A percentile compares a stretch with the other conserved stretches of the same genome.
Conservation (phyloP, 345 rosid genomes). For the Pelargonium nanum region DNA sequence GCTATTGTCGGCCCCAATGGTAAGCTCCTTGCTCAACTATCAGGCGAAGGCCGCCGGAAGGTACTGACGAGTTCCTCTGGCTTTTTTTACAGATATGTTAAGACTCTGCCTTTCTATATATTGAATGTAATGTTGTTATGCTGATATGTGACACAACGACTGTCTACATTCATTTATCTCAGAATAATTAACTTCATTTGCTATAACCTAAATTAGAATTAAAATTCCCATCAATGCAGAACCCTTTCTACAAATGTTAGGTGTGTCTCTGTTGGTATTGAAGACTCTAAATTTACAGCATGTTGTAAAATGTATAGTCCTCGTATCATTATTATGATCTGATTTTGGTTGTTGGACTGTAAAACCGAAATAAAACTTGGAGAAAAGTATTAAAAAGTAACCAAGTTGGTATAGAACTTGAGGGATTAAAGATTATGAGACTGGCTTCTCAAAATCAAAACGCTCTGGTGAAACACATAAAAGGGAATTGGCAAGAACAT, state of each 20-base stretch:
- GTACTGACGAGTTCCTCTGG: constrained; percentile 27
- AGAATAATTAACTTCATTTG: not conserved
- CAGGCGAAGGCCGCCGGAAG: constrained; percentile 86
- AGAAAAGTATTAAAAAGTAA: not conserved
- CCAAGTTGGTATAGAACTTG: not conserved
- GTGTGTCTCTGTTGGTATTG: not conserved
- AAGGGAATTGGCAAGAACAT: not conserved
- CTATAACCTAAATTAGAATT: not conserved
- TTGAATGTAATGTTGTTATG: not conserved
- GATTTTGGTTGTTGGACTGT: not conserved
- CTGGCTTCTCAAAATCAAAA: not conserved
- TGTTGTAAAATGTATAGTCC: not conserved
- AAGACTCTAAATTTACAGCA: not conserved
- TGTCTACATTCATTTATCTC: not conserved
- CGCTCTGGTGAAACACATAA: not conserved
- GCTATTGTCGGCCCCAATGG: constrained; percentile 81
- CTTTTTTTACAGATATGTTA: constrained; percentile 1
- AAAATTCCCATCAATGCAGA: not conserved
- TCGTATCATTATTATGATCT: not conserved
- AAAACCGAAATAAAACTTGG: not conserved
- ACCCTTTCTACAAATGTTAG: not conserved
- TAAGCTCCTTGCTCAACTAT: constrained; percentile 63
- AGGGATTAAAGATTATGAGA: not conserved
- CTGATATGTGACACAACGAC: not conserved
- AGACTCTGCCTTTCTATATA: not conserved